These are phyloP conservation scores for Trichophaea hybrida DNA, from an alignment of 2,329 filamentous ascomycete species.

Conservation along the genomic window DNA sequence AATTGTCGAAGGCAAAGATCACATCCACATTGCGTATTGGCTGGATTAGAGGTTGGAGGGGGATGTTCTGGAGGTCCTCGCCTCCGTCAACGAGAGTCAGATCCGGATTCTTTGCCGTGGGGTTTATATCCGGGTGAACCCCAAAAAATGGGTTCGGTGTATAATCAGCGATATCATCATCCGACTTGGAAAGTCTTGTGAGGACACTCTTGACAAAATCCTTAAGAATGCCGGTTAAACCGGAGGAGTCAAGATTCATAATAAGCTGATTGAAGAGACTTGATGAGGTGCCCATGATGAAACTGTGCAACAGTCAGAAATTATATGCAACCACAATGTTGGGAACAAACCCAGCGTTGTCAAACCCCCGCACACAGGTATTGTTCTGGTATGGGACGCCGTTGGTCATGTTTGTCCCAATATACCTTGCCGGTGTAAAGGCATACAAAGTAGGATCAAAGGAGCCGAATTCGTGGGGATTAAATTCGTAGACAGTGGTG, in stretches of 20 bases:
- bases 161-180: constrained; percentile 62
- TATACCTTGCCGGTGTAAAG: constrained; percentile 54
- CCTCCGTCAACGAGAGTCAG: constrained; percentile 68
- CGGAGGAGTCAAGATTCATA: constrained; percentile 43
- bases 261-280: constrained; percentile 72
- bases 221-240: constrained; percentile 38
- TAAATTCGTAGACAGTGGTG: constrained; percentile 63
- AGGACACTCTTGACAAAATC: constrained; percentile 42
- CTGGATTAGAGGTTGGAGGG: constrained; percentile 62
- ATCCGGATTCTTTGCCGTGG: constrained; percentile 38
- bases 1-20: constrained; percentile 67
- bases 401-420: constrained; percentile 57
- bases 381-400: constrained; percentile 41
- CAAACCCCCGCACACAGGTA: constrained; percentile 60
- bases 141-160: constrained; percentile 60
- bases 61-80: constrained; percentile 64
- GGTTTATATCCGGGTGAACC: constrained; percentile 47
- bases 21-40: constrained; percentile 59
- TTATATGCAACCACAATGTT: background rate
- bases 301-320: constrained; percentile 30
- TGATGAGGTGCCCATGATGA: constrained; percentile 71
- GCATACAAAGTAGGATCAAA: constrained; percentile 59
- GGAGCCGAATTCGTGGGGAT: constrained; percentile 64
- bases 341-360: constrained; percentile 47
- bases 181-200: constrained; percentile 39